Evolutionary conservation across 2,329 filamentous ascomycete genomes (phyloP).

Genomic region (Metarhizium brunneum): DNA sequence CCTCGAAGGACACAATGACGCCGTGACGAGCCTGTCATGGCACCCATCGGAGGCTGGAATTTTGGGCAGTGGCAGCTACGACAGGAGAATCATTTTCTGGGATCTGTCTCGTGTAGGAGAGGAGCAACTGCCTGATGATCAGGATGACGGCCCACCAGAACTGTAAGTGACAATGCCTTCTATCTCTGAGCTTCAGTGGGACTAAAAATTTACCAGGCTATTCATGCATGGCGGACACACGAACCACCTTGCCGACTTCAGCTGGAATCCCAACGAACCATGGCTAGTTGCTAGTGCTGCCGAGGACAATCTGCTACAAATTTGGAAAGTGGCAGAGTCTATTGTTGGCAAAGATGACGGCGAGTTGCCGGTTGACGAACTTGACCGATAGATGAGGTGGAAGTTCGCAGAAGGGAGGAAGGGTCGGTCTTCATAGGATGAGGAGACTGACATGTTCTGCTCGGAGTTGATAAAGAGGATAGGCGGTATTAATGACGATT

Average conservation of each 20-base stretch:
- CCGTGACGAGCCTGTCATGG: constrained; percentile 89
- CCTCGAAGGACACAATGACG: constrained; percentile 78
- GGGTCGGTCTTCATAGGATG: constrained; percentile 21
- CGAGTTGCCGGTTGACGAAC: constrained; percentile 67
- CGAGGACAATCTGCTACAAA: constrained; percentile 93
- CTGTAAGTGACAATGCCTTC: constrained; percentile 47
- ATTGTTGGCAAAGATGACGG: constrained; percentile 71
- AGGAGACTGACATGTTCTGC: constrained; percentile 9
- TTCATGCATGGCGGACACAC: constrained; percentile 99
- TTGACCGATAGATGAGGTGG: constrained; percentile 49
- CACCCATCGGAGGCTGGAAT: constrained; percentile 86
- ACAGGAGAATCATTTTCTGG: constrained; percentile 93
- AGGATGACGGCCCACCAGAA: constrained; percentile 89
- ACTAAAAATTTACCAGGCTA: constrained; percentile 29
- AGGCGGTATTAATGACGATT: not conserved
- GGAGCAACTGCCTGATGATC: constrained; percentile 90
- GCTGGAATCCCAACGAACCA: constrained; percentile 93
- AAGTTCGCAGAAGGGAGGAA: constrained; percentile 19
- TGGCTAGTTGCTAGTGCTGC: constrained; percentile 95
- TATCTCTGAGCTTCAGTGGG: not conserved
- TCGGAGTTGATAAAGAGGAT: not conserved
- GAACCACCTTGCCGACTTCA: constrained; percentile 92
- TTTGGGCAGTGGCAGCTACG: constrained; percentile 84
- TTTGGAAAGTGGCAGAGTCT: constrained; percentile 80
- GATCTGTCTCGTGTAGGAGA: constrained; percentile 86